Evolutionary conservation across 179 eudicot genomes (phyloP), one percentile per base, ranked within the genome.

Genomic region (Spinacia oleracea): DNA sequence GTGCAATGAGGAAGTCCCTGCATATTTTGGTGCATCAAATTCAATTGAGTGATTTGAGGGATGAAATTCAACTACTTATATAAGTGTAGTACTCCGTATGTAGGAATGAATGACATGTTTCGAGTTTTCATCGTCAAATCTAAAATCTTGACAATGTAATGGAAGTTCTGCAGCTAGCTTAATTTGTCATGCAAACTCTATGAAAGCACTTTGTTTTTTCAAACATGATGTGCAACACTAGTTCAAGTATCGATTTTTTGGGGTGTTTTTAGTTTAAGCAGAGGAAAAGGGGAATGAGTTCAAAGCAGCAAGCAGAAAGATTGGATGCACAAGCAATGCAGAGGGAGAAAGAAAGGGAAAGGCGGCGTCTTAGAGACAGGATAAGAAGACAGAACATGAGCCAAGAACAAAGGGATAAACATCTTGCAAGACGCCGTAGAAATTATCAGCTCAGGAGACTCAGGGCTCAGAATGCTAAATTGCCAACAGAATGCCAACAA

Each of bases 401-500:
- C 70, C 78, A 74, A 45, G 88, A 88, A 48, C 85, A 88, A 78
- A 83, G 89, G 67, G 89, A 86, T 55, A 77, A 65, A 42, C 91
- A 88, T 80, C 88, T 88, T 21, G 91, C 91, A 3, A 83, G 89
- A 66, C 89, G 91, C 18, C 89, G 91, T 40, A 83, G 85, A 70
- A 88, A 86, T 66, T 88, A 88, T 78, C 91, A 81, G 51, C 86
- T 88, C 27, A 67, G 90, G 45, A 84, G 90, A 71, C 20, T 86
- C 0, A 84, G 89, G 62, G 88, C 85, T 40, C 85, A 73, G 29
- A 86, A 83, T 67, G 77, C 86, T 27, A 78, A 88, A 31, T 34
- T 63, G 70, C 53, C 43, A 10, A 31, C 59, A 9, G 43, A 67
- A 67, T 43, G 42, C 32, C 25, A 14, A 9, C 18, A 20, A 5